Evolutionary conservation across 345 rosid genomes (phyloP), one percentile per base, ranked within the genome.

Genomic region (Excoecaria agallocha): DNA sequence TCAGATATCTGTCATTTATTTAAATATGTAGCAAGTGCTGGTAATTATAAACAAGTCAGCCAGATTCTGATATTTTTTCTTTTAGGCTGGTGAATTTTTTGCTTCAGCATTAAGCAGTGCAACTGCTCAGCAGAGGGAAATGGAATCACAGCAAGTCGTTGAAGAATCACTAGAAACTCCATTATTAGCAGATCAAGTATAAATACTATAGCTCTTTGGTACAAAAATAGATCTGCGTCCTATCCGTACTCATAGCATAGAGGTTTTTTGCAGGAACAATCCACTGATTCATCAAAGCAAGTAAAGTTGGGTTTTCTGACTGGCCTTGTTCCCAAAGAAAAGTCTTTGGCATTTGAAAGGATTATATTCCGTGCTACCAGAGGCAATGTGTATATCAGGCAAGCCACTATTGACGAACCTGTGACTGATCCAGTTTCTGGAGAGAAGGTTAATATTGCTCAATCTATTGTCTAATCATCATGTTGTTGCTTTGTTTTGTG

Each of bases 361-460:
- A 95, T 95, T 78, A 78, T 95, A 72, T 93, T 93, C 80, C 96
- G 96, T 78, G 99, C 98, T 76, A 95, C 99, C 67, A 90, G 99
- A 88, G 99, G 96, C 37, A 93, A 93, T 82, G 91, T 93, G 69
- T 86, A 81, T 63, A 74, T 90, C 66, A 90, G 86, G 83, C 98
- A 90, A 79, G 80, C 84, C 80, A 86, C 79, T 30, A 72, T 88
- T 64, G 96, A 93, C 77, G 94, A 87, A 35, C 87, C 96, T 58
- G 89, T 93, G 60, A 82, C 70, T 25, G 99, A 95, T 84, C 99
- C 99, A 82, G 80, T 82, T 81, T 91, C 97, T 67, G 96, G 98
- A 68, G 93, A 88, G 80, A 90, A 95, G 99, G 99, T 91, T 75
- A 81, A 19, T 74, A 30, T 76, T 66, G 55, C 73, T 46, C 35